Conservation (phyloP, 2,329 filamentous ascomycete species). For the Sarocladiaceae sp. region DNA sequence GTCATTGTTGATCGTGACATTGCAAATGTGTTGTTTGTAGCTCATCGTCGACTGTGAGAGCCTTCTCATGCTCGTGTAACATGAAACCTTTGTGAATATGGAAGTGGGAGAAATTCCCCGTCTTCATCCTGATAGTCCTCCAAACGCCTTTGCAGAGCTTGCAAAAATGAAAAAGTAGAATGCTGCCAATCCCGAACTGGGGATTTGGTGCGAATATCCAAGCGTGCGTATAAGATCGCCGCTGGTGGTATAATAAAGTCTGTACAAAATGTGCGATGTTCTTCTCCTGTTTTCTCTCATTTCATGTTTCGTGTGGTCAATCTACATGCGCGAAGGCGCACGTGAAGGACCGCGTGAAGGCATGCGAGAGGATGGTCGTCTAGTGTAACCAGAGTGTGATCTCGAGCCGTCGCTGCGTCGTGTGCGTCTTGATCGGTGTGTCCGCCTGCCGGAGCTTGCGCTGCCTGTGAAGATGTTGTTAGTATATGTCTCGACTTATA, state of each 20-base stretch:
- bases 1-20: slow-evolving; percentile 8
- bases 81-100: no score
- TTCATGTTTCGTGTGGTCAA: not conserved
- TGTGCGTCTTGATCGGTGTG: slow-evolving; percentile 27
- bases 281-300: not conserved
- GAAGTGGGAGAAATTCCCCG: not conserved
- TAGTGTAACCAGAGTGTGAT: slow-evolving; percentile 27
- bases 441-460: slow-evolving; percentile 24
- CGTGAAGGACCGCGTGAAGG: slow-evolving; percentile 2
- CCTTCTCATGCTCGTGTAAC: no score
- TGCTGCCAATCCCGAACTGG: not conserved
- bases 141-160: slow-evolving; percentile 8
- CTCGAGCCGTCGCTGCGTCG: slow-evolving; percentile 25
- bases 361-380: slow-evolving; percentile 10
- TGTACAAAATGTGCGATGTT: slow-evolving; percentile 9
- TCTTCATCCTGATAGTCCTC: not conserved
- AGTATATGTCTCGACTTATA: not conserved
- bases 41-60: not conserved
- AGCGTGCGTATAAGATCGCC: slow-evolving; percentile 2
- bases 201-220: not conserved
- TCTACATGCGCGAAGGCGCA: slow-evolving; percentile 4
- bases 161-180: not conserved
- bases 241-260: slow-evolving; percentile 5
- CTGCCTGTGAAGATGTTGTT: slow-evolving; percentile 14
- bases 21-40: not conserved